These are phyloP conservation scores for Blastobotrys raffinosifermentans DNA, from an alignment of 1,139 yeast species.

Conservation along the genomic window DNA sequence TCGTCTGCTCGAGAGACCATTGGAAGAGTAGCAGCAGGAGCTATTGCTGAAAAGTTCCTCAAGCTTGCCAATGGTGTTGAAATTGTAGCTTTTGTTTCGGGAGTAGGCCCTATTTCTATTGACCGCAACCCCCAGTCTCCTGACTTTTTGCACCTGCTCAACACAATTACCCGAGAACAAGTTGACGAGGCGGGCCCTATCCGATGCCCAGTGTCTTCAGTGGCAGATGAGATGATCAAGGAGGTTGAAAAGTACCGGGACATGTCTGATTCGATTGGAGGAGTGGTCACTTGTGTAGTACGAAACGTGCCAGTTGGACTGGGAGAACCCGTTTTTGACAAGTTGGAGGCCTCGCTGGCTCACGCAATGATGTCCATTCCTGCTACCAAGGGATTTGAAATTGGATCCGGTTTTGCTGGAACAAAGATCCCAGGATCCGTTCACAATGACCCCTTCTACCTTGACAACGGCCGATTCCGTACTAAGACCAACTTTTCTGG, in stretches of 20 bases:
- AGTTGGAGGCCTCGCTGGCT: constrained; percentile 87
- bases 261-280: constrained; percentile 89
- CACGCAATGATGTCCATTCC: constrained; percentile 98
- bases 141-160: constrained; percentile 58
- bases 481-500: constrained; percentile 92
- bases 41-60: constrained; percentile 90
- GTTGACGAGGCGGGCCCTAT: constrained; percentile 88
- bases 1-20: constrained; percentile 97
- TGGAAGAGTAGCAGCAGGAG: constrained; percentile 98
- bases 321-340: constrained; percentile 97
- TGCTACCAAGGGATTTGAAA: constrained; percentile 95
- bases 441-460: constrained; percentile 79
- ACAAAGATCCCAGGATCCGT: constrained; percentile 85
- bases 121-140: constrained; percentile 63
- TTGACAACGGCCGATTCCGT: constrained; percentile 48
- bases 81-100: constrained; percentile 92
- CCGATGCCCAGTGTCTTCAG: constrained; percentile 78
- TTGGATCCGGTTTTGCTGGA: constrained; percentile 94
- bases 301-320: constrained; percentile 90
- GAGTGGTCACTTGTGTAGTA: constrained; percentile 94
- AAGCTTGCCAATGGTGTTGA: constrained; percentile 74
- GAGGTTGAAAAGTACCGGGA: constrained; percentile 85
- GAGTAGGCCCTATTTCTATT: constrained; percentile 76
- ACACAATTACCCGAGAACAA: constrained; percentile 76
- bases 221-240: constrained; percentile 75